Conservation (phyloP, 192 early-diverging fungal species). For the Podila epicladia region DNA sequence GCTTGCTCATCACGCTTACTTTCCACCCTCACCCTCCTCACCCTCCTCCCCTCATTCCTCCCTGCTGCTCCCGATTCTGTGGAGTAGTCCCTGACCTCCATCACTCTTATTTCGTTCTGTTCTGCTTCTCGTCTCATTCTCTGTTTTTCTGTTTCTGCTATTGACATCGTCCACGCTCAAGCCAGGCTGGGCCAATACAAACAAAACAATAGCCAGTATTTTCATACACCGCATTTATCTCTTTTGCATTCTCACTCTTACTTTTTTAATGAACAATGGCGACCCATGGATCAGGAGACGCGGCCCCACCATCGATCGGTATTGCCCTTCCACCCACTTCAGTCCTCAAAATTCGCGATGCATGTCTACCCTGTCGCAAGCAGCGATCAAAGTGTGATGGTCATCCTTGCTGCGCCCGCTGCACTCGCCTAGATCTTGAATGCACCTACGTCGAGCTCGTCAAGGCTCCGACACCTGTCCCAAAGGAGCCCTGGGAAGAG, state of each 20-base stretch:
- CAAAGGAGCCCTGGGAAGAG: slow-evolving; percentile 50
- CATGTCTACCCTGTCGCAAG: slow-evolving; percentile 49
- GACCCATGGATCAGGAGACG: slow-evolving; percentile 8
- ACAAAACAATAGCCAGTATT: background rate
- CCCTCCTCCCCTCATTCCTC: background rate
- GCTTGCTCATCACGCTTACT: too few species aligned
- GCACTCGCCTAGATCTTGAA: slow-evolving; percentile 48
- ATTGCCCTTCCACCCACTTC: slow-evolving; percentile 44
- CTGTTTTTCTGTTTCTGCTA: too few species aligned
- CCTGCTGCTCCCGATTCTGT: background rate
- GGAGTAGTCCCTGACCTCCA: too few species aligned
- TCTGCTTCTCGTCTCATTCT: too few species aligned
- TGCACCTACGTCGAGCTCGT: slow-evolving; percentile 50
- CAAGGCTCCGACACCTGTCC: slow-evolving; percentile 26
- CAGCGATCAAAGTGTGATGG: slow-evolving; percentile 51
- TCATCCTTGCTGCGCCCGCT: slow-evolving; percentile 39
- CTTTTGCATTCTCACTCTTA: background rate
- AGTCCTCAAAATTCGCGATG: slow-evolving; percentile 49
- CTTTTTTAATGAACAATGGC: slow-evolving; percentile 1
- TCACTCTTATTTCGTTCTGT: too few species aligned
- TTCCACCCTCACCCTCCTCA: background rate
- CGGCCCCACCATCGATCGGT: slow-evolving; percentile 38
- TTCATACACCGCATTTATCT: background rate
- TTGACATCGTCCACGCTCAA: too few species aligned
- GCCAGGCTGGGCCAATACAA: too few species aligned